These are phyloP conservation scores for Aaosphaeria arxii DNA, from an alignment of 2,329 filamentous ascomycete genomes.

Conservation along the genomic window DNA sequence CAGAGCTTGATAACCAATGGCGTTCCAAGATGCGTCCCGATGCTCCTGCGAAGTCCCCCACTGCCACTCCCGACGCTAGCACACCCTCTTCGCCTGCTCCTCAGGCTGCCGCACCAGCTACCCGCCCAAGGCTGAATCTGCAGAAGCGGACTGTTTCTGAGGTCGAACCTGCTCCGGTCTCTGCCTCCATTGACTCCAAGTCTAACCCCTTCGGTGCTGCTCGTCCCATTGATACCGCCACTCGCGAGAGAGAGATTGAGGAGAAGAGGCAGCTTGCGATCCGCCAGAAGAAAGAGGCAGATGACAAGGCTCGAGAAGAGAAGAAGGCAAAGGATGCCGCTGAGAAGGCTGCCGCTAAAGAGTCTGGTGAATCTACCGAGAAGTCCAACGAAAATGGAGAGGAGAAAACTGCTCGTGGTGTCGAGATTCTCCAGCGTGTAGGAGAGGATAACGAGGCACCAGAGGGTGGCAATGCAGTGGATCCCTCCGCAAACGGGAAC, in stretches of 20 bases:
- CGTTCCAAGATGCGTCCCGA: conserved; percentile 89
- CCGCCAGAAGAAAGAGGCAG: conserved; percentile 80
- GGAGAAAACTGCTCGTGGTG: conserved; percentile 47
- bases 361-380: conserved; percentile 38
- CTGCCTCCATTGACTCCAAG: conserved; percentile 63
- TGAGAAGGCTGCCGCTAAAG: conserved; percentile 62
- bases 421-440: conserved; percentile 55
- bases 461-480: conserved; percentile 41
- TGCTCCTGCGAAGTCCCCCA: conserved; percentile 58
- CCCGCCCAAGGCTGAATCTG: conserved; percentile 81
- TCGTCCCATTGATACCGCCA: conserved; percentile 87
- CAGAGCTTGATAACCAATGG: conserved; percentile 93
- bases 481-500: conserved; percentile 49
- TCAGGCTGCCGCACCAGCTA: conserved; percentile 54
- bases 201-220: conserved; percentile 92
- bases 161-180: conserved; percentile 50
- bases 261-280: conserved; percentile 75
- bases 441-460: conserved; percentile 29
- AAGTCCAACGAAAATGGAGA: conserved; percentile 27
- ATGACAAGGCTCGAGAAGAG: conserved; percentile 79
- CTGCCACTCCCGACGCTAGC: conserved; percentile 68
- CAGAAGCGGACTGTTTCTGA: conserved; percentile 89
- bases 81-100: conserved; percentile 73
- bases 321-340: conserved; percentile 52
- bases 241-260: conserved; percentile 84